Percentiles rank a stretch among this genome's conserved stretches.
These are phyloP conservation scores for Dimargaris xerosporica DNA, from an alignment of 192 early-diverging fungal species.

Conservation along the genomic window DNA sequence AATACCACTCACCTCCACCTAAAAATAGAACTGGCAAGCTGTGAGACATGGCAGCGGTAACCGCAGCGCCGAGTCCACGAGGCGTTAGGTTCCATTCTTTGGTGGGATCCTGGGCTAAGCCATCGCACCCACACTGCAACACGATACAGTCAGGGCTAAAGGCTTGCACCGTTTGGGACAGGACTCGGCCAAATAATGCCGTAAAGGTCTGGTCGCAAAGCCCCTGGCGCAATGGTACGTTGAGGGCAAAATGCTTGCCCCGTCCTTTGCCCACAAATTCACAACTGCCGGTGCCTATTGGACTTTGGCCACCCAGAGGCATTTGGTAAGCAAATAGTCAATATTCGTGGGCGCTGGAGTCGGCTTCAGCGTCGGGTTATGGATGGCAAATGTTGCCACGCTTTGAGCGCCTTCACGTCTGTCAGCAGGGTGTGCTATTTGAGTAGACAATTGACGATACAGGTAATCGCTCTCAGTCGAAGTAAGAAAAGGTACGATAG, in stretches of 20 bases:
- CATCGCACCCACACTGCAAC: conserved; percentile 71
- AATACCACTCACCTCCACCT: conserved; percentile 18
- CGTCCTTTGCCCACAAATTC: conserved; percentile 61
- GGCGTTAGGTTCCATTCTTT: conserved; percentile 24
- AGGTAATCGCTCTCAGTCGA: no score
- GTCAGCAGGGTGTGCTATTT: no score
- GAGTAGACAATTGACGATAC: no score
- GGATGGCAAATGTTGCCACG: no score
- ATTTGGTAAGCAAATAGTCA: no score
- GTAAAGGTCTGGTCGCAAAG: conserved; percentile 76
- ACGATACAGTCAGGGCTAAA: conserved; percentile 78
- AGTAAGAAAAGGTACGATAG: no score
- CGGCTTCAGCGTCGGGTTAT: no score
- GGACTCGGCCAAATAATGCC: conserved; percentile 57
- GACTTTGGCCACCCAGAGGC: no score
- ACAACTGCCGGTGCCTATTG: conserved; percentile 62
- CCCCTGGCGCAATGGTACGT: conserved; percentile 77
- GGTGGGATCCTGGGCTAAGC: conserved; percentile 27
- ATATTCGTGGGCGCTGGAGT: no score
- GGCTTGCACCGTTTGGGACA: conserved; percentile 46
- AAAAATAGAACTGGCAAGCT: conserved; percentile 17
- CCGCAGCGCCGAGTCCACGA: conserved; percentile 15
- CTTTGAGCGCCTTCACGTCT: no score
- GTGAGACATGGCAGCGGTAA: conserved; percentile 15
- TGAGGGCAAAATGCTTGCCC: conserved; percentile 75